phyloP scores from a whole-genome alignment of 1,284 basidiomycete genomes.

The Leccinum cinnamomeum region DNA sequence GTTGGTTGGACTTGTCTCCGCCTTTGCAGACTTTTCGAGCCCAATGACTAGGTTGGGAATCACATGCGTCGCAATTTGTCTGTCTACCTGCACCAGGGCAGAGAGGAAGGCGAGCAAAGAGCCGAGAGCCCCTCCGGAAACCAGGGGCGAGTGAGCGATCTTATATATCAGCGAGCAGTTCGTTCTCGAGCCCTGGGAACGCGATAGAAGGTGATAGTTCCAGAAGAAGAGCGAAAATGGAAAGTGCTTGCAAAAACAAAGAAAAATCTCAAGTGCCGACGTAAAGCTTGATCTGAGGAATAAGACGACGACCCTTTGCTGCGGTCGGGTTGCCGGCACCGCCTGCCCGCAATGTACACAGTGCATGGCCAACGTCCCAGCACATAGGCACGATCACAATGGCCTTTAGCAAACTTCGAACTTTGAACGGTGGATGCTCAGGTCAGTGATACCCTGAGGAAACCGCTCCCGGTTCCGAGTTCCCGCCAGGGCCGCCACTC shows the following conservation, averaged over 20 bases:
- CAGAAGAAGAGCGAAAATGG: conserved; percentile 70
- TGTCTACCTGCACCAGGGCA: conserved; percentile 79
- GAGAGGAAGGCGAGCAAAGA: conserved; percentile 80
- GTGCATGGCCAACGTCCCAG: not conserved
- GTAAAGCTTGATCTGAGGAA: conserved; percentile 75
- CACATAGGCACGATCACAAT: not conserved
- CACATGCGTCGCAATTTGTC: conserved; percentile 75
- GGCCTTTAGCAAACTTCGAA: not conserved
- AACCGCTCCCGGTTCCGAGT: not conserved
- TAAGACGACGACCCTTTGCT: conserved; percentile 41
- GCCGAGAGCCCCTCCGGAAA: conserved; percentile 76
- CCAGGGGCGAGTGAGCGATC: conserved; percentile 75
- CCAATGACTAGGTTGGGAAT: conserved; percentile 68
- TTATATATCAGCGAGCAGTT: conserved; percentile 70
- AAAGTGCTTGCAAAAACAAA: conserved; percentile 74
- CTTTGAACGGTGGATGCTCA: not conserved
- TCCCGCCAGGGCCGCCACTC: not conserved
- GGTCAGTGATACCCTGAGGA: not conserved
- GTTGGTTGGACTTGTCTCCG: conserved; percentile 61
- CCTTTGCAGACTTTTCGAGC: conserved; percentile 56
- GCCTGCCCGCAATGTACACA: not conserved
- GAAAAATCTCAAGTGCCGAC: conserved; percentile 73
- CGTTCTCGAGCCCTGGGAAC: conserved; percentile 70
- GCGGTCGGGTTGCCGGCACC: not conserved
- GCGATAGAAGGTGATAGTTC: conserved; percentile 62